Conservation (phyloP, 495 filamentous ascomycete species). For the Penicillium canescens region DNA sequence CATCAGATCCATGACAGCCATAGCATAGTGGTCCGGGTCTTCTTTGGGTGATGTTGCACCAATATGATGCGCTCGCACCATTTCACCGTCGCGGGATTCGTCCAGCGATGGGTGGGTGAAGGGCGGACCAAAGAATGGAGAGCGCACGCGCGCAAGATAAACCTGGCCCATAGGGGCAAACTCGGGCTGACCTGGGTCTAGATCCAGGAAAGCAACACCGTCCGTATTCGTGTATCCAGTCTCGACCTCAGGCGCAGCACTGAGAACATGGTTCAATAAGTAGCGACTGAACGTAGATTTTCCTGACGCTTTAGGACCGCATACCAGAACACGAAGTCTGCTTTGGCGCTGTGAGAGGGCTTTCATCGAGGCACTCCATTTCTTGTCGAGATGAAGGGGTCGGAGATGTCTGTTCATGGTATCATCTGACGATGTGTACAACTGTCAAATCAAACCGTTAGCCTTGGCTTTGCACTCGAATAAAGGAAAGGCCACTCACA, state of each 20-base stretch:
- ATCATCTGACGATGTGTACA: conserved; percentile 50
- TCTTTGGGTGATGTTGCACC: conserved; percentile 67
- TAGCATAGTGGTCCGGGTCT: conserved; percentile 69
- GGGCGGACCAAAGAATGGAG: conserved; percentile 69
- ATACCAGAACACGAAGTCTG: conserved; percentile 56
- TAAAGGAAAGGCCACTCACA: conserved; percentile 26
- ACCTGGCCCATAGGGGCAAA: conserved; percentile 76
- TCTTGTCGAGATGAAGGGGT: conserved; percentile 61
- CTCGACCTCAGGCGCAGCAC: conserved; percentile 39
- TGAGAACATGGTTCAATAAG: conserved; percentile 74
- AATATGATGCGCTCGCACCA: conserved; percentile 71
- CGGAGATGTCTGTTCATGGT: conserved; percentile 53
- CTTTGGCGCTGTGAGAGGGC: conserved; percentile 37
- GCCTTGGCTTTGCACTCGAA: not conserved
- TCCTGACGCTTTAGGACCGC: conserved; percentile 80
- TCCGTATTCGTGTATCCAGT: conserved; percentile 35
- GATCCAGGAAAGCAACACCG: conserved; percentile 67
- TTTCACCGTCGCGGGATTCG: conserved; percentile 29
- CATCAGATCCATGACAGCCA: conserved; percentile 68
- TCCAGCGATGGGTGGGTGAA: conserved; percentile 65
- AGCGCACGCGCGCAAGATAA: conserved; percentile 64
- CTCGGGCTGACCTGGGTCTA: conserved; percentile 85
- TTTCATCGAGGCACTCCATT: conserved; percentile 58
- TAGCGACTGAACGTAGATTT: conserved; percentile 84
- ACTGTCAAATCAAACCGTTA: conserved; percentile 25